Base-by-base conservation (phyloP, 2,329 filamentous ascomycete genomes). In the Epichloe gansuensis region DNA sequence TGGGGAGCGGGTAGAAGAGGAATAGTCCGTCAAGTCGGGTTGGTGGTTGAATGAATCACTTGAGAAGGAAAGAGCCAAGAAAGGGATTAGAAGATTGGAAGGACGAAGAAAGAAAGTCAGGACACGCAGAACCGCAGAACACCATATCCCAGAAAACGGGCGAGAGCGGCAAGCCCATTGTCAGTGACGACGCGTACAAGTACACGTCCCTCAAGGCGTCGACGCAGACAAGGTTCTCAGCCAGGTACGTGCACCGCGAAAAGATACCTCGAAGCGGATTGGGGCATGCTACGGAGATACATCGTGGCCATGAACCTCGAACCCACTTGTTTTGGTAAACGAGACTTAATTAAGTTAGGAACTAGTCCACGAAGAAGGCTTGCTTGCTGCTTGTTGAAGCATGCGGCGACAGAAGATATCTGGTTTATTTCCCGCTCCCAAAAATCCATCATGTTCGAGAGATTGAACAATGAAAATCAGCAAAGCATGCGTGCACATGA, bases 1-100 rank as follows among this genome's bases (percentile, higher is more conserved):
- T 53, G 54, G 55, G 54, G 53, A 39, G 52, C 51, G 54, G 51
- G 51, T 44, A 50, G 45, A 38, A 50, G 31, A 48, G 50, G 44
- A 48, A 53, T 21, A 48, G 50, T 43, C 47, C 37, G 49, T 34
- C 23, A n/a, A 21, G 50, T 46, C 49, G 41, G 53, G 37, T 43
- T 47, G 21, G 12, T 23, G 39, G 38, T 38, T 39, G 13, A 34
- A 45, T 51, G 28, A 51, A 47, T 50, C 45, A 43, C 11, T 44
- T 12, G 35, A 31, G 25, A 35, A 50, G 51, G 39, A 51, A 47
- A 31, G 53, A 50, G 23, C 21, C 13, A 31, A 45, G 41, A 35
- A 48, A n/a, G 7, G 34, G 39, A 38, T 9, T 15, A 21, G 38
- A 42, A 43, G 25, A n/a, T 23, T 11, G 11, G 35, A 5, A 38